phyloP scores from a whole-genome alignment of 345 rosid species.

The Firmiana major region DNA sequence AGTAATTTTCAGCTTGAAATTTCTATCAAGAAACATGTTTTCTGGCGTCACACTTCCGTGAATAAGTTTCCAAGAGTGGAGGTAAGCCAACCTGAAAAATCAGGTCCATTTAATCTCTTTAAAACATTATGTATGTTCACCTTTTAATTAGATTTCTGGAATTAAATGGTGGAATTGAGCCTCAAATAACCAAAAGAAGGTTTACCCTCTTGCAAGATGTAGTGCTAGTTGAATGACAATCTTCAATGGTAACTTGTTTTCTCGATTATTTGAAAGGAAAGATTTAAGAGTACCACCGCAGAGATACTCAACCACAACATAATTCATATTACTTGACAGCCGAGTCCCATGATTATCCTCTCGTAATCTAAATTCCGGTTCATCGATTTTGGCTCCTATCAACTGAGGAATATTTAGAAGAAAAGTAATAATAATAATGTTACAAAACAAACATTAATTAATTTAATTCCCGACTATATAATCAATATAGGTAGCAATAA shows the following conservation, averaged over 20 bases:
- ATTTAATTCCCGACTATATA: too few species aligned
- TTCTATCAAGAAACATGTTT: slow-evolving; percentile 22
- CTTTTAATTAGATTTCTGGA: too few species aligned
- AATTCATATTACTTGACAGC: background rate
- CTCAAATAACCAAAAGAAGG: background rate
- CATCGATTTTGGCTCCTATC: background rate
- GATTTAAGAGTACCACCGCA: slow-evolving; percentile 12
- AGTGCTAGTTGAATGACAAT: slow-evolving; percentile 10
- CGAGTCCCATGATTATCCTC: background rate
- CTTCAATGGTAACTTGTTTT: slow-evolving; percentile 16
- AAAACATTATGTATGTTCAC: too few species aligned
- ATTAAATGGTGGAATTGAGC: background rate
- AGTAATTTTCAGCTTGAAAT: slow-evolving; percentile 11
- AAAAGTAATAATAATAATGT: background rate
- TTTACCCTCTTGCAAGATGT: slow-evolving; percentile 27
- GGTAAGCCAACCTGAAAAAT: slow-evolving; percentile 23
- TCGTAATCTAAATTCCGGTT: background rate
- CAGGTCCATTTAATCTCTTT: too few species aligned
- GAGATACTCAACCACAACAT: slow-evolving; percentile 9
- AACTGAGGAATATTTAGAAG: background rate
- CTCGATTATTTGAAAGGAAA: slow-evolving; percentile 12
- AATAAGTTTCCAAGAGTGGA: slow-evolving; percentile 26
- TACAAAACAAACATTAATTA: background rate
- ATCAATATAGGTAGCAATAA: too few species aligned
- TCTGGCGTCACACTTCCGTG: slow-evolving; percentile 26